phyloP scores from a whole-genome alignment of 768 basidiomycete genomes.

The Calvatia gigantea region DNA sequence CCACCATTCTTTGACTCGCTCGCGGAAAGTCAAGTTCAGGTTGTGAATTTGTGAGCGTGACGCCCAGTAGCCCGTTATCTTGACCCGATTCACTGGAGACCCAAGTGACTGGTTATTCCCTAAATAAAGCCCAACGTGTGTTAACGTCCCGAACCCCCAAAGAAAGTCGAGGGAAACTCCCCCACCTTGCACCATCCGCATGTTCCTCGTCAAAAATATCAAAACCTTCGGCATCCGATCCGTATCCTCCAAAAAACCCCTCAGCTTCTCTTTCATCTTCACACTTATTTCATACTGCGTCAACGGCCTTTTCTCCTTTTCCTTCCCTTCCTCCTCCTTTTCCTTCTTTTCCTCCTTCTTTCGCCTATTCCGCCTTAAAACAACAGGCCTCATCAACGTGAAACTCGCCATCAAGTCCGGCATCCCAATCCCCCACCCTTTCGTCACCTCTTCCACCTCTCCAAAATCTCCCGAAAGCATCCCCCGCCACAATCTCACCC shows the following conservation, averaged over 20 bases:
- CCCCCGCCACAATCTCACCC: constrained; percentile 74
- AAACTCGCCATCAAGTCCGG: constrained; percentile 75
- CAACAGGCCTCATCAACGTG: constrained; percentile 62
- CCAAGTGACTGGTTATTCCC: constrained; percentile 82
- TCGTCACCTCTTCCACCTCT: constrained; percentile 47
- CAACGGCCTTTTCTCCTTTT: constrained; percentile 31
- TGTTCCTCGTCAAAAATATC: constrained; percentile 73
- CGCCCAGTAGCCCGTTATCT: constrained; percentile 84
- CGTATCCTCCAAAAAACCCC: constrained; percentile 66
- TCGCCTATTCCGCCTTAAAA: constrained; percentile 33
- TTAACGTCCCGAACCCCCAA: constrained; percentile 16
- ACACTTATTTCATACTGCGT: constrained; percentile 70
- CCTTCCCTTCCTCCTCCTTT: constrained; percentile 14
- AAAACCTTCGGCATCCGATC: constrained; percentile 77
- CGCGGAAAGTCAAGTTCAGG: constrained; percentile 34
- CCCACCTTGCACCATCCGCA: constrained; percentile 60
- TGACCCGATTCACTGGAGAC: constrained; percentile 87
- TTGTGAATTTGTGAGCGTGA: constrained; percentile 58
- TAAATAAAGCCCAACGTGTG: constrained; percentile 20
- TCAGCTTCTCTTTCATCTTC: constrained; percentile 62
- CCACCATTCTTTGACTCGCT: constrained; percentile 49
- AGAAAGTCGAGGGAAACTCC: background rate
- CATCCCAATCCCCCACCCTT: constrained; percentile 63
- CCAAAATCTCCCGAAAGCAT: constrained; percentile 55
- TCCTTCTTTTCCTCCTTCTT: constrained; percentile 17